phyloP scores from a whole-genome alignment of 2,329 filamentous ascomycete species.

The Fusarium sp. region DNA sequence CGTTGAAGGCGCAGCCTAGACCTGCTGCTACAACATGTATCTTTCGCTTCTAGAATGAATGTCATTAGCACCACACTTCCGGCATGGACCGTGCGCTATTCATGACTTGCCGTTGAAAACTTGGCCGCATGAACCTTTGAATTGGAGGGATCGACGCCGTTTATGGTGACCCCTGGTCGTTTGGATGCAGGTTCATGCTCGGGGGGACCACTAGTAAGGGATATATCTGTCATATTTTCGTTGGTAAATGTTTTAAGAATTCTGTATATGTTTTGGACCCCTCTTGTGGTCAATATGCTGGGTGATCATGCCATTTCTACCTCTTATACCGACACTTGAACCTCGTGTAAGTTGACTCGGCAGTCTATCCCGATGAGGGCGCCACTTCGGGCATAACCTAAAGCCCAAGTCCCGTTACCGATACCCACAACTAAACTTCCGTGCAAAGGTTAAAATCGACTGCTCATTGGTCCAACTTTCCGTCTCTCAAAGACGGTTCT shows the following conservation, averaged over 20 bases:
- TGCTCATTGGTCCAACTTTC: neutral
- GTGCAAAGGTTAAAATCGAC: neutral
- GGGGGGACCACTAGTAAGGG: neutral
- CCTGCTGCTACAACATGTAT: constrained; percentile 48
- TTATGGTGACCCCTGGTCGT: neutral
- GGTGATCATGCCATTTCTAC: neutral
- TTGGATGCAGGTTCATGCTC: neutral
- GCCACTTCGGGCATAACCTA: neutral
- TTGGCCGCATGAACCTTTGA: constrained; percentile 31
- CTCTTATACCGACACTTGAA: neutral
- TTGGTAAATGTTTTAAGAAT: neutral
- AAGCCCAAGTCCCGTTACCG: neutral
- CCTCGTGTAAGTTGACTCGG: neutral
- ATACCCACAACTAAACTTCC: neutral
- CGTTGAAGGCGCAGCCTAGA: constrained; percentile 49
- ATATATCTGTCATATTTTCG: neutral
- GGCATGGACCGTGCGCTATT: neutral
- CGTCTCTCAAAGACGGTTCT: neutral
- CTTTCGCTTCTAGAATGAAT: constrained; percentile 39
- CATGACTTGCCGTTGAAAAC: constrained; percentile 41
- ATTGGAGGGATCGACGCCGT: neutral
- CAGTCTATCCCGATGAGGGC: neutral
- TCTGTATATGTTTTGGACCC: neutral
- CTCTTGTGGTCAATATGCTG: neutral
- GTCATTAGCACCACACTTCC: neutral